Conservation (phyloP, 2,329 filamentous ascomycete species). For the Decorospora gaudefroyi region DNA sequence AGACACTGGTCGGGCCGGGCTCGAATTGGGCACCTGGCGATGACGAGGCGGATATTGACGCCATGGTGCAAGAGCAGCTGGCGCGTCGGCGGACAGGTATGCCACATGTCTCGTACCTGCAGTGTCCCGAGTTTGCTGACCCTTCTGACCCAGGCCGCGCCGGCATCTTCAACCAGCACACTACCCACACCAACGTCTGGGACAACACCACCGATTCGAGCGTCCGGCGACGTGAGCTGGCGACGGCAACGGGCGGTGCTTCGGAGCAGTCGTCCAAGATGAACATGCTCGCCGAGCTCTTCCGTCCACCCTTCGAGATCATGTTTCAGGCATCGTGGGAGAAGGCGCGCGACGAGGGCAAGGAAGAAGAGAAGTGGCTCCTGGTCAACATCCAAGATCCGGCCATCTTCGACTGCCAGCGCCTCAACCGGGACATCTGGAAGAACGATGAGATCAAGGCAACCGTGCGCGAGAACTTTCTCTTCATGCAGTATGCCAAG, state of each 20-base stretch:
- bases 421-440: conserved; percentile 94
- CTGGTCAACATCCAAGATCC: conserved; percentile 94
- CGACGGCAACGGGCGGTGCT: conserved; percentile 66
- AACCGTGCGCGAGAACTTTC: conserved; percentile 87
- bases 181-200: conserved; percentile 61
- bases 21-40: conserved; percentile 56
- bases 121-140: conserved; percentile 35
- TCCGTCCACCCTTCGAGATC: conserved; percentile 87
- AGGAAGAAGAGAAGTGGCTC: conserved; percentile 89
- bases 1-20: conserved; percentile 81
- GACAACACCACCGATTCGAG: conserved; percentile 56
- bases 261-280: conserved; percentile 71
- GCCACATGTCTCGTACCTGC: conserved; percentile 14
- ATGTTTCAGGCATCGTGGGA: conserved; percentile 84
- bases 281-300: conserved; percentile 84
- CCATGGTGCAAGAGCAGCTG: conserved; percentile 68
- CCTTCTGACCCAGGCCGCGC: conserved; percentile 44
- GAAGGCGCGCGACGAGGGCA: conserved; percentile 79
- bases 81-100: conserved; percentile 51
- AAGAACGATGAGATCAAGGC: conserved; percentile 79
- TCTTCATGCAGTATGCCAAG: conserved; percentile 94
- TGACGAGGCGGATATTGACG: conserved; percentile 60
- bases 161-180: conserved; percentile 73
- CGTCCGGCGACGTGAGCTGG: conserved; percentile 58
- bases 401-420: conserved; percentile 91